These are phyloP conservation scores for Sordaria brevicollis DNA, from an alignment of 495 filamentous ascomycete genomes.

Conservation along the genomic window DNA sequence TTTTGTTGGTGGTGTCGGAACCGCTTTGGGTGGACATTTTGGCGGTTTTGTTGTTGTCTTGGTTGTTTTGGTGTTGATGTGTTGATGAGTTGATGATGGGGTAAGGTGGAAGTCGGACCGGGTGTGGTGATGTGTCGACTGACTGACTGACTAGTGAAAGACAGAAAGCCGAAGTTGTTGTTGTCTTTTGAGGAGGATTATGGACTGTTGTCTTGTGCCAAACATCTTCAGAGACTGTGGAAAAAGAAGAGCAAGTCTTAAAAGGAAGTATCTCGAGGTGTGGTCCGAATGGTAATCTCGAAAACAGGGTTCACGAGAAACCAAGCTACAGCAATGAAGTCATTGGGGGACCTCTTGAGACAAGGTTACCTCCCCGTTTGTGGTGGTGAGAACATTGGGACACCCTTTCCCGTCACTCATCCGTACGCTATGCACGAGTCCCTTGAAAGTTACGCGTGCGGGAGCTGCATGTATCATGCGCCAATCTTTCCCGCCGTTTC, in stretches of 20 bases:
- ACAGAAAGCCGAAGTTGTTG: background rate
- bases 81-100: background rate
- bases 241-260: constrained; percentile 1
- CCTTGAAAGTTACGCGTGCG: background rate
- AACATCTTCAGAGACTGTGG: constrained; percentile 1
- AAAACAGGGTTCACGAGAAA: constrained; percentile 12
- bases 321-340: constrained; percentile 12
- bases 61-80: no score
- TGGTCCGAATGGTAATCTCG: background rate
- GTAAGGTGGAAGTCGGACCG: background rate
- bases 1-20: constrained; percentile 18
- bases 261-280: constrained; percentile 5
- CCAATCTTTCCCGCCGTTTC: background rate
- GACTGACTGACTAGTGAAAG: background rate
- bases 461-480: background rate
- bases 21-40: constrained; percentile 28
- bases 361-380: background rate
- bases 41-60: constrained; percentile 1
- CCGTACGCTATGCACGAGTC: background rate
- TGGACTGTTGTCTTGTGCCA: background rate
- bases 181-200: background rate
- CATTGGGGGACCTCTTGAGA: constrained; percentile 2
- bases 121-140: background rate
- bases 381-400: background rate
- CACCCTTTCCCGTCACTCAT: background rate